Percentiles rank a stretch among this genome's conserved stretches.
phyloP scores from a whole-genome alignment of 1,139 yeast genomes.

The Taphrina wiesneri region DNA sequence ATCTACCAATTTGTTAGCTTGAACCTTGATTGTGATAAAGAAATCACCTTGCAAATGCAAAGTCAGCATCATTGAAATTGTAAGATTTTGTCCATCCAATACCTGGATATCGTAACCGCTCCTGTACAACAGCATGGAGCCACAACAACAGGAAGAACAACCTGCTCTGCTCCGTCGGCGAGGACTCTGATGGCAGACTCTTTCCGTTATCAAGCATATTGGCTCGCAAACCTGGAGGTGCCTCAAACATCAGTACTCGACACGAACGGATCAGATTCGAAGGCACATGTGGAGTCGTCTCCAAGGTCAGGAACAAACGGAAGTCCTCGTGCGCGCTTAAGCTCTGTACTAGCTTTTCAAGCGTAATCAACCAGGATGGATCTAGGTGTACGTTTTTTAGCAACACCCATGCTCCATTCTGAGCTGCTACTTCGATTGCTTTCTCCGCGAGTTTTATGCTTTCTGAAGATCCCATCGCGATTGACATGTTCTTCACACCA shows the following conservation, averaged over 20 bases:
- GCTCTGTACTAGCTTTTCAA: constrained; percentile 53
- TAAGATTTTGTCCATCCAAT: constrained; percentile 62
- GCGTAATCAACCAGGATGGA: constrained; percentile 58
- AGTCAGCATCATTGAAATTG: constrained; percentile 76
- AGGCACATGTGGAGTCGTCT: constrained; percentile 56
- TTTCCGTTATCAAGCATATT: constrained; percentile 49
- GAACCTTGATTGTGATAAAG: neutral
- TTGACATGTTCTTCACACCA: constrained; percentile 47
- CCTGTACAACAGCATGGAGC: constrained; percentile 67
- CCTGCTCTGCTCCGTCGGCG: constrained; percentile 54
- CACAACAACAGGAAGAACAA: constrained; percentile 62
- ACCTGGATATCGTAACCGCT: constrained; percentile 62
- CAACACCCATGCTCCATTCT: constrained; percentile 64
- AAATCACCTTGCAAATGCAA: constrained; percentile 52
- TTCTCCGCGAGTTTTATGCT: constrained; percentile 59
- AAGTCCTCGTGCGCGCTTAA: constrained; percentile 47
- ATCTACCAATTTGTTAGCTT: constrained; percentile 38
- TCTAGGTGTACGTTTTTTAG: constrained; percentile 80
- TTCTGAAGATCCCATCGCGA: constrained; percentile 79
- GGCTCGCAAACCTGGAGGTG: constrained; percentile 60
- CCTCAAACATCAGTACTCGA: constrained; percentile 60
- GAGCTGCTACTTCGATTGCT: constrained; percentile 53
- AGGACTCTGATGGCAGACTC: constrained; percentile 41
- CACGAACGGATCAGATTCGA: constrained; percentile 56
- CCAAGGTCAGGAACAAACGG: constrained; percentile 63